A percentile compares a stretch with the other conserved stretches of the same genome.
Conservation (phyloP, 805 yeast genomes). For the Saccharomycopsis oosterbeekiorum region DNA sequence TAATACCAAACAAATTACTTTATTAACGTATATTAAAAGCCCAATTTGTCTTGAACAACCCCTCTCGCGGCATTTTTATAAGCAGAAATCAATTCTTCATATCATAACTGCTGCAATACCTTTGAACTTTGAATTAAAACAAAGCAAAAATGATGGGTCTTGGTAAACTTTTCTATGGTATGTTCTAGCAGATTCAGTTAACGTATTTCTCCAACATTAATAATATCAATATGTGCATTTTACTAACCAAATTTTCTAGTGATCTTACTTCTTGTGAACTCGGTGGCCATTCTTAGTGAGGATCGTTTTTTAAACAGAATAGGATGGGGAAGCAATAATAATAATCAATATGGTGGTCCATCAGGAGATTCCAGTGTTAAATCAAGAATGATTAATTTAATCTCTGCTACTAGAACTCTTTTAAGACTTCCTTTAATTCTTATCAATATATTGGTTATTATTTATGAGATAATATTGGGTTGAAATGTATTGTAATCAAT, state of each 20-base stretch:
- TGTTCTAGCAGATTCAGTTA: slow-evolving; percentile 13
- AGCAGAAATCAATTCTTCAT: too few species aligned
- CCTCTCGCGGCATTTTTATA: too few species aligned
- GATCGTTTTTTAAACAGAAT: slow-evolving; percentile 48
- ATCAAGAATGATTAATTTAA: slow-evolving; percentile 39
- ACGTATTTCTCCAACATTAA: too few species aligned
- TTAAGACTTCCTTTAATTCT: slow-evolving; percentile 47
- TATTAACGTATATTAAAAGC: too few species aligned
- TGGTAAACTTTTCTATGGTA: slow-evolving; percentile 42
- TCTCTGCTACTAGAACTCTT: slow-evolving; percentile 49
- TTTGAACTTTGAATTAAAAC: too few species aligned
- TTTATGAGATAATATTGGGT: slow-evolving; percentile 45
- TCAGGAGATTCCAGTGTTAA: slow-evolving; percentile 30
- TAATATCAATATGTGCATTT: too few species aligned
- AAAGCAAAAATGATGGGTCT: slow-evolving; percentile 40
- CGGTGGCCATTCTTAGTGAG: slow-evolving; percentile 50
- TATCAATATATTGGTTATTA: slow-evolving; percentile 39
- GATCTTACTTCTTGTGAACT: slow-evolving; percentile 41
- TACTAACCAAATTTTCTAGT: slow-evolving; percentile 22
- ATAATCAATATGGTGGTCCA: slow-evolving; percentile 6
- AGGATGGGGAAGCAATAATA: slow-evolving; percentile 22
- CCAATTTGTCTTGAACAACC: too few species aligned
- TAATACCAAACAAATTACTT: too few species aligned
- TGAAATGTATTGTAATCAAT: slow-evolving; percentile 18
- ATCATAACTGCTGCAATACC: not conserved